Evolutionary conservation across 176 grass and related monocot genomes (phyloP).

Genomic region (Zea mays): Zm-B73-REFERENCE-NAM-5.0 NC_050103.1:115443001-115443500

Average conservation of each 20-base stretch:
- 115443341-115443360: slow-evolving; percentile 59
- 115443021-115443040: slow-evolving; percentile 68
- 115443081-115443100: slow-evolving; percentile 43
- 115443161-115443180: not conserved
- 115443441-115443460: slow-evolving; percentile 53
- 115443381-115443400: slow-evolving; percentile 61
- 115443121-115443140: not conserved
- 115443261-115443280: slow-evolving; percentile 85
- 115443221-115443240: slow-evolving; percentile 86
- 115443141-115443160: slow-evolving; percentile 2
- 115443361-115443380: slow-evolving; percentile 47
- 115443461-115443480: slow-evolving; percentile 54
- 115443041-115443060: slow-evolving; percentile 53
- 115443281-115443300: slow-evolving; percentile 74
- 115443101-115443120: not conserved
- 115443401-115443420: slow-evolving; percentile 59
- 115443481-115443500: slow-evolving; percentile 40
- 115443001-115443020: slow-evolving; percentile 91
- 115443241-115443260: slow-evolving; percentile 85
- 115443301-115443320: slow-evolving; percentile 58
- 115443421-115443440: slow-evolving; percentile 42
- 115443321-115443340: slow-evolving; percentile 62
- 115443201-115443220: slow-evolving; percentile 71
- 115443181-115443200: not conserved
- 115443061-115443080: slow-evolving; percentile 83